These are phyloP conservation scores for Plasmodium falciparum DNA, from an alignment of 169 alveolate genomes.

Conservation along the genomic window DNA sequence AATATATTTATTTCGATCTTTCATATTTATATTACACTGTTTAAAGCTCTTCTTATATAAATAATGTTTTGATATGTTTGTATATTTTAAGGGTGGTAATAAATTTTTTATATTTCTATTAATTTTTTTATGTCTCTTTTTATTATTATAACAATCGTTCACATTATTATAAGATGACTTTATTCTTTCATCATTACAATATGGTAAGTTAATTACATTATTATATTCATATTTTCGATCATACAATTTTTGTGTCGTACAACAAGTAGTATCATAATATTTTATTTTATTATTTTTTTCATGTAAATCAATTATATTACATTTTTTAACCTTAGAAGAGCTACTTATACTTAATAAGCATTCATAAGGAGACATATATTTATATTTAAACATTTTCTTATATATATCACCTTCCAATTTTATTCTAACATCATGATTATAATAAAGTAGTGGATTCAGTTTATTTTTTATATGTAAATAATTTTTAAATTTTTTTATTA, in stretches of 20 bases:
- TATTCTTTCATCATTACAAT: neutral
- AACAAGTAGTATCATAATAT: neutral
- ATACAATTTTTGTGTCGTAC: neutral
- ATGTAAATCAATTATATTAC: neutral
- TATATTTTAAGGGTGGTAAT: neutral
- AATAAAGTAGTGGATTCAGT: slow-evolving; percentile 47
- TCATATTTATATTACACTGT: neutral
- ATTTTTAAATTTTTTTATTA: slow-evolving; percentile 32
- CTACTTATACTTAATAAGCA: neutral
- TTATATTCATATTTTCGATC: neutral
- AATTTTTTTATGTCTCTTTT: neutral
- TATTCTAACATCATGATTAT: slow-evolving; percentile 18
- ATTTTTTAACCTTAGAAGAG: too few relatives aligned
- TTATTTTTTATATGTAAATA: slow-evolving; percentile 27
- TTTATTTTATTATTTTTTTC: neutral
- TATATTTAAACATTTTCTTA: slow-evolving; percentile 18
- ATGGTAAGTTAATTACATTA: too few relatives aligned
- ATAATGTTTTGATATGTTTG: neutral
- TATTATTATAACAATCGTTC: neutral
- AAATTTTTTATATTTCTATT: slow-evolving; percentile 1
- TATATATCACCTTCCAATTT: slow-evolving; percentile 6
- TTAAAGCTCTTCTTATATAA: neutral
- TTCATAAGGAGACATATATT: slow-evolving; percentile 43
- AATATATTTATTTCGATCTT: too few relatives aligned
- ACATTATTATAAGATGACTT: neutral